These are phyloP conservation scores for Begonia masoniana DNA, from an alignment of 306 rosid genomes.

Conservation along the genomic window DNA sequence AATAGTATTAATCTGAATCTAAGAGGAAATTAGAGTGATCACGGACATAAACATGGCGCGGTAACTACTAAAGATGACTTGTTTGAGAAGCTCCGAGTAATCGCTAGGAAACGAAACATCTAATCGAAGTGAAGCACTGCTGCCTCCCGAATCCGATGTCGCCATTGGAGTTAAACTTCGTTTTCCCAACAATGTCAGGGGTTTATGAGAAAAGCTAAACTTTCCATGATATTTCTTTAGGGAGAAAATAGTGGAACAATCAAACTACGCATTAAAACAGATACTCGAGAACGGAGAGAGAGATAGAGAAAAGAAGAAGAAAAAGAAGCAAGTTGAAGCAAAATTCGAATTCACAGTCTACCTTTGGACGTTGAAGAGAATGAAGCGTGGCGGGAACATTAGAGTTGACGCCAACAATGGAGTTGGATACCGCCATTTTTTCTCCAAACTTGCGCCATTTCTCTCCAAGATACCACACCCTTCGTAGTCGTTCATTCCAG, in stretches of 20 bases:
- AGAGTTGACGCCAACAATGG: conserved; percentile 13
- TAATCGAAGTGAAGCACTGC: conserved; percentile 26
- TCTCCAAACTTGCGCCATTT: no score
- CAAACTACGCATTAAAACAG: conserved; percentile 18
- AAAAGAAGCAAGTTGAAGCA: no score
- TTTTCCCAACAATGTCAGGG: conserved; percentile 9
- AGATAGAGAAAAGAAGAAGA: not conserved
- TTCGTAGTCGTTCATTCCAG: no score
- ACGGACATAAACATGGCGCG: no score
- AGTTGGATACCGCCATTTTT: conserved; percentile 11
- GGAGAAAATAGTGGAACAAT: conserved; percentile 15
- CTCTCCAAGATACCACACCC: no score
- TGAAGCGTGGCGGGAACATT: conserved; percentile 22
- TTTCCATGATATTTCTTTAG: conserved; percentile 13
- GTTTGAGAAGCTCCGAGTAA: conserved; percentile 73
- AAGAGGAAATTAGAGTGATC: conserved; percentile 1
- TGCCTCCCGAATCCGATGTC: conserved; percentile 31
- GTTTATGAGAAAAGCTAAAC: conserved; percentile 8
- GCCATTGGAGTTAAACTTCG: conserved; percentile 12
- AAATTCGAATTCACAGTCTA: conserved; percentile 1
- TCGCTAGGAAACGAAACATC: conserved; percentile 62
- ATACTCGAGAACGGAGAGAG: not conserved
- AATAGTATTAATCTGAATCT: not conserved
- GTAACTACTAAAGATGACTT: conserved; percentile 23
- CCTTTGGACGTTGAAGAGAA: conserved; percentile 29